phyloP scores from a whole-genome alignment of 805 yeast species.

The Zygoascus flipseniorum region DNA sequence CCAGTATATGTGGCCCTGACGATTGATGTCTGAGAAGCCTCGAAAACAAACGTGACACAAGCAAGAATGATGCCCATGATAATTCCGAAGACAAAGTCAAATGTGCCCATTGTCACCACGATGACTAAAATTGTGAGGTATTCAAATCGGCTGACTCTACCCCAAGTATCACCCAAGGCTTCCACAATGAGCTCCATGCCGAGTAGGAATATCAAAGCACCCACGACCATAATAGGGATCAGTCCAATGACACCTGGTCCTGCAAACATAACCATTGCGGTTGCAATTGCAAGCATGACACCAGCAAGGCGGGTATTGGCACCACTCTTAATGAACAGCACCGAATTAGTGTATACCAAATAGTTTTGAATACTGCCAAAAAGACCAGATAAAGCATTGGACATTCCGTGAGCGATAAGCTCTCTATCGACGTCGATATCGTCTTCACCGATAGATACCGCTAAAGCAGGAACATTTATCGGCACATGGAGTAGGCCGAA shows the following conservation, averaged over 20 bases:
- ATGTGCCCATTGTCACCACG: conserved; percentile 90
- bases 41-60: conserved; percentile 89
- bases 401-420: conserved; percentile 87
- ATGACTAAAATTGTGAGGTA: conserved; percentile 77
- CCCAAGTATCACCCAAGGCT: conserved; percentile 76
- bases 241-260: conserved; percentile 92
- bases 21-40: conserved; percentile 77
- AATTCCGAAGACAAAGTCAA: conserved; percentile 92
- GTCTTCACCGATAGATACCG: conserved; percentile 77
- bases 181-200: conserved; percentile 89
- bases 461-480: conserved; percentile 93
- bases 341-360: conserved; percentile 88
- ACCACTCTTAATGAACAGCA: conserved; percentile 87
- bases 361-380: conserved; percentile 90
- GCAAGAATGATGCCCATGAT: conserved; percentile 86
- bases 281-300: conserved; percentile 74
- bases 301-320: conserved; percentile 89
- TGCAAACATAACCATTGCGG: conserved; percentile 68
- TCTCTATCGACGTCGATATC: conserved; percentile 84
- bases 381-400: conserved; percentile 77
- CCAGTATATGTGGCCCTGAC: conserved; percentile 80
- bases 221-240: conserved; percentile 95
- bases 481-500: conserved; percentile 96
- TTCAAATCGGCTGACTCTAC: conserved; percentile 66
- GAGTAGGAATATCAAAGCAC: conserved; percentile 77